Percentiles rank a stretch among this genome's conserved stretches.
Conservation (phyloP, 306 rosid species). For the Dryas drummondii region DNA sequence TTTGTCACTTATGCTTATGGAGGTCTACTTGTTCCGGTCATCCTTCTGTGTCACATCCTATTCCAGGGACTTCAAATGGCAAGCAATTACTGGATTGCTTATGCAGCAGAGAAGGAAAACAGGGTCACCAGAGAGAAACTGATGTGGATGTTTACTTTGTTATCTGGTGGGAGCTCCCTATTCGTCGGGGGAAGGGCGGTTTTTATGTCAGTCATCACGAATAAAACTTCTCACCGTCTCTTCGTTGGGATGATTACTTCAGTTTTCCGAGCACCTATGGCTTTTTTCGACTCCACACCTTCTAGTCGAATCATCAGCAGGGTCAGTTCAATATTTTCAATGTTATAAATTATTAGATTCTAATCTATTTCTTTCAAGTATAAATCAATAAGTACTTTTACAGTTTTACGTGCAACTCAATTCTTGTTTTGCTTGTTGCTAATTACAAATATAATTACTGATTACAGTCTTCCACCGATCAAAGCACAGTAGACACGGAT, state of each 20-base stretch:
- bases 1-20: conserved; percentile 69
- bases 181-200: conserved; percentile 76
- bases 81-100: conserved; percentile 87
- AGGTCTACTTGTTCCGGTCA: conserved; percentile 75
- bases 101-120: conserved; percentile 62
- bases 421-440: background rate
- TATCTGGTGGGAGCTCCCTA: conserved; percentile 74
- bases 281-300: conserved; percentile 74
- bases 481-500: conserved; percentile 22
- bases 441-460: background rate
- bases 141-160: conserved; percentile 50
- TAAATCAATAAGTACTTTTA: background rate
- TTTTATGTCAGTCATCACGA: conserved; percentile 57
- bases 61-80: conserved; percentile 79
- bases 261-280: conserved; percentile 72
- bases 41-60: conserved; percentile 69
- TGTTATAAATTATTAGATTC: background rate
- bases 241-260: conserved; percentile 64
- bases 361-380: background rate
- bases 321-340: conserved; percentile 32
- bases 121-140: conserved; percentile 41
- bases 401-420: too few relatives aligned
- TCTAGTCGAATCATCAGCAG: conserved; percentile 74
- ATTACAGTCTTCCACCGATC: conserved; percentile 30
- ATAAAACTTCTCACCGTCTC: conserved; percentile 71